A percentile compares a stretch with the other conserved stretches of the same genome.
These are phyloP conservation scores for Trichoderma oligosporum DNA, from an alignment of 2,329 filamentous ascomycete genomes.

Conservation along the genomic window DNA sequence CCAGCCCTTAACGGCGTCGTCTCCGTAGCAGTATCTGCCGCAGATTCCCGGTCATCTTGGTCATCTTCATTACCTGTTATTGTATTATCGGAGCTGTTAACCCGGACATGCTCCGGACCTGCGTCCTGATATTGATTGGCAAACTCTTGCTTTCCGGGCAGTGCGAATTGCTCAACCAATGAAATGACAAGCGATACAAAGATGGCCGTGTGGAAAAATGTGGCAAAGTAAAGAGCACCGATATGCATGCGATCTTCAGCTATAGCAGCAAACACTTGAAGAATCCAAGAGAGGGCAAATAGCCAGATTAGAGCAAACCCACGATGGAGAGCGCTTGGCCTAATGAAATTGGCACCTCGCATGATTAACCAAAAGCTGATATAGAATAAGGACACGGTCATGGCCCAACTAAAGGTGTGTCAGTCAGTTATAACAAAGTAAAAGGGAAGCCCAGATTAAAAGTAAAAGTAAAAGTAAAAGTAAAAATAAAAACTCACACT, in stretches of 20 bases:
- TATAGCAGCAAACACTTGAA: conserved; percentile 69
- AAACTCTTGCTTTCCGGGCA: conserved; percentile 69
- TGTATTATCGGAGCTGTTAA: conserved; percentile 14
- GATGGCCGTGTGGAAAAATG: conserved; percentile 72
- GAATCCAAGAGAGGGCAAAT: conserved; percentile 68
- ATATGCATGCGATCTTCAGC: conserved; percentile 71
- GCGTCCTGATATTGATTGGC: conserved; percentile 52
- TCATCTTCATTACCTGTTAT: conserved; percentile 12
- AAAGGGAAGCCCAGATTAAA: too few relatives aligned
- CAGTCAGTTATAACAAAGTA: too few relatives aligned
- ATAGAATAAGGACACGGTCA: conserved; percentile 79
- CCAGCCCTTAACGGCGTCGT: conserved; percentile 50
- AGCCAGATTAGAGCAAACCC: conserved; percentile 82
- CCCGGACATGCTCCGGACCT: conserved; percentile 42
- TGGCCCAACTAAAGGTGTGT: conserved; percentile 59
- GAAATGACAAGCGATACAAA: conserved; percentile 73
- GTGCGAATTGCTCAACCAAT: conserved; percentile 73
- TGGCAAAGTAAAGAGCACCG: conserved; percentile 72
- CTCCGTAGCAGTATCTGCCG: conserved; percentile 44
- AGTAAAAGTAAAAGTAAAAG: too few relatives aligned
- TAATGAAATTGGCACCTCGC: conserved; percentile 69
- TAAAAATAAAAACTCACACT: conserved; percentile 46
- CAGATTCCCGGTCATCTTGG: conserved; percentile 12
- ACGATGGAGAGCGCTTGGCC: conserved; percentile 82
- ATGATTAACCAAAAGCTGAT: conserved; percentile 79